Conservation (phyloP, 768 basidiomycete genomes). For the Podaxis sp. region DNA sequence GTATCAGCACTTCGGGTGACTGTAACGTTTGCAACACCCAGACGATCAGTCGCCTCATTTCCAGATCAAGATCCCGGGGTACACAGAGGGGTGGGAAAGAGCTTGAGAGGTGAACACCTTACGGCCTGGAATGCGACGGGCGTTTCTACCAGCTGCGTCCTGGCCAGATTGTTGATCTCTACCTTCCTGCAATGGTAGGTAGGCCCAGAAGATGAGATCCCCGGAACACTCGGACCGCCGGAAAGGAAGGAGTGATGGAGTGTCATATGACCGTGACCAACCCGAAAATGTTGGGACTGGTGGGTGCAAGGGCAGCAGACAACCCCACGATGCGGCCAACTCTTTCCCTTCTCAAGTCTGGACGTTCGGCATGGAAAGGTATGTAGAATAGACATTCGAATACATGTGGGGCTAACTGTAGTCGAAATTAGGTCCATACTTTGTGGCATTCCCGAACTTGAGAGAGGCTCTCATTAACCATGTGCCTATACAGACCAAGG, state of each 20-base stretch:
- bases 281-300: neutral
- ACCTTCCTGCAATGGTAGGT: no score
- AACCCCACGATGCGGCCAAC: conserved; percentile 54
- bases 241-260: neutral
- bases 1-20: no score
- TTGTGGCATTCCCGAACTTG: conserved; percentile 88
- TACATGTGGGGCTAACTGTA: neutral
- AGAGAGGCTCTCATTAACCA: conserved; percentile 76
- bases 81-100: no score
- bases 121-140: no score
- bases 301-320: neutral
- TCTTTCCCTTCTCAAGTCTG: conserved; percentile 49
- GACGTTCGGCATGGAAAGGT: conserved; percentile 88
- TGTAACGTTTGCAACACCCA: no score
- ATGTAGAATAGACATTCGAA: conserved; percentile 4
- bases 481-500: conserved; percentile 84
- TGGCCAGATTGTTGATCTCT: no score
- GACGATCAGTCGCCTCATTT: no score
- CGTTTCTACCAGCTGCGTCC: no score
- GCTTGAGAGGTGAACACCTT: no score
- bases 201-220: neutral
- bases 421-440: conserved; percentile 72
- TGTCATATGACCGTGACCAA: conserved; percentile 4
- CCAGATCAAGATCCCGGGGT: no score
- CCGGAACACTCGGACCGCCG: neutral